Conservation (phyloP, 495 filamentous ascomycete species). For the Pseudotulostoma volvatum region DNA sequence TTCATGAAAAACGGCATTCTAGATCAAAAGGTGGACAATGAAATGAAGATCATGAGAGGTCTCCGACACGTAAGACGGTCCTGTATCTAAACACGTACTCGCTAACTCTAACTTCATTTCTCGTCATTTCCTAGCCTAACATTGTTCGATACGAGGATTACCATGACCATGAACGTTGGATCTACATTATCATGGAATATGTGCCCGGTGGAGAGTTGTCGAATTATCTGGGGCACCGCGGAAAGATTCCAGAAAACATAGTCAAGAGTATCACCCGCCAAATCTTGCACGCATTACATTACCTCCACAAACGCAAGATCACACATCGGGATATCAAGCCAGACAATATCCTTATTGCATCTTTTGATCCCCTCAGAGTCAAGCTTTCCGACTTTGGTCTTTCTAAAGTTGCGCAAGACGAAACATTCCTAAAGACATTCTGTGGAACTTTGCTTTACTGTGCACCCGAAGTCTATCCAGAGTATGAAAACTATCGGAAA, state of each 20-base stretch:
- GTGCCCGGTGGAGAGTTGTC: slow-evolving; percentile 76
- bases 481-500: slow-evolving; percentile 41
- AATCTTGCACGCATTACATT: slow-evolving; percentile 65
- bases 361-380: slow-evolving; percentile 53
- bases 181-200: slow-evolving; percentile 95
- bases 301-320: slow-evolving; percentile 71
- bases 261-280: slow-evolving; percentile 57
- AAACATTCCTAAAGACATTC: slow-evolving; percentile 89
- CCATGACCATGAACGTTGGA: slow-evolving; percentile 54
- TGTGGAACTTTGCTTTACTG: slow-evolving; percentile 93
- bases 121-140: slow-evolving; percentile 63
- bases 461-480: slow-evolving; percentile 87
- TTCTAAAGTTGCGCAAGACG: slow-evolving; percentile 77
- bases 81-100: too few relatives aligned
- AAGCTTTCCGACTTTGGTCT: slow-evolving; percentile 94
- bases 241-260: slow-evolving; percentile 47
- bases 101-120: too few relatives aligned
- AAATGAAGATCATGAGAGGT: slow-evolving; percentile 82
- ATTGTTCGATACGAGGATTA: slow-evolving; percentile 84
- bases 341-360: slow-evolving; percentile 81
- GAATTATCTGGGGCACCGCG: slow-evolving; percentile 42
- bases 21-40: slow-evolving; percentile 78
- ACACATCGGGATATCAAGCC: slow-evolving; percentile 97
- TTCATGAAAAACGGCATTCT: slow-evolving; percentile 79
- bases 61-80: slow-evolving; percentile 55